phyloP scores from a whole-genome alignment of 177 flowering plant genomes.

The Vitis hybrid region DNA sequence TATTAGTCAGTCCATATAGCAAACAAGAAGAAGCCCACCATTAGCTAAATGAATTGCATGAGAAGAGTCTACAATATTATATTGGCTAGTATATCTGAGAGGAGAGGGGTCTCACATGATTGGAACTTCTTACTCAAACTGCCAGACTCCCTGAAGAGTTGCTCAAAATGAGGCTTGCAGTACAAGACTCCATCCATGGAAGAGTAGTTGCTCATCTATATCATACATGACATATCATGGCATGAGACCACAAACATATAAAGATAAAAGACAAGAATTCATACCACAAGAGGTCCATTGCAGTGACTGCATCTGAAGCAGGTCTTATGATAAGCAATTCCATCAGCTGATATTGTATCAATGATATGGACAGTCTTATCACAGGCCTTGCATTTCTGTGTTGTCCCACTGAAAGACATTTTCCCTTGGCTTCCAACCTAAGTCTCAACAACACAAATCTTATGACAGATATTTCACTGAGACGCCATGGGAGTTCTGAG shows the following conservation, averaged over 20 bases:
- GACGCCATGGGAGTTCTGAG: no score
- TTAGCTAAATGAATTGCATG: no score
- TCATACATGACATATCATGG: not conserved
- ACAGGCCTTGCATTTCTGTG: slow-evolving; percentile 55
- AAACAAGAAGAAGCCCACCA: no score
- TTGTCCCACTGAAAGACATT: slow-evolving; percentile 45
- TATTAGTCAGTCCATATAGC: no score
- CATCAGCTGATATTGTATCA: slow-evolving; percentile 50
- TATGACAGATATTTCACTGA: no score
- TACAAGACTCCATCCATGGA: slow-evolving; percentile 47
- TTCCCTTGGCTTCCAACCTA: not conserved
- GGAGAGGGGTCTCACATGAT: slow-evolving; percentile 11
- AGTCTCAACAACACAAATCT: no score
- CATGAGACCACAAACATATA: not conserved
- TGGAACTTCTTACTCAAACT: slow-evolving; percentile 30
- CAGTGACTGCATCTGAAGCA: slow-evolving; percentile 65
- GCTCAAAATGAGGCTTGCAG: slow-evolving; percentile 64
- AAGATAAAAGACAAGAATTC: not conserved
- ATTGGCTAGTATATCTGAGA: not conserved
- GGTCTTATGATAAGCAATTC: slow-evolving; percentile 41
- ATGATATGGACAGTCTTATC: slow-evolving; percentile 46
- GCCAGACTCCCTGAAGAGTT: slow-evolving; percentile 47
- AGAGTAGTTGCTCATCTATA: slow-evolving; percentile 44
- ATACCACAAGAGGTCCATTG: slow-evolving; percentile 44
- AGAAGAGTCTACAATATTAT: no score